phyloP scores from a whole-genome alignment of 768 basidiomycete species.

The Kwoniella sp. region DNA sequence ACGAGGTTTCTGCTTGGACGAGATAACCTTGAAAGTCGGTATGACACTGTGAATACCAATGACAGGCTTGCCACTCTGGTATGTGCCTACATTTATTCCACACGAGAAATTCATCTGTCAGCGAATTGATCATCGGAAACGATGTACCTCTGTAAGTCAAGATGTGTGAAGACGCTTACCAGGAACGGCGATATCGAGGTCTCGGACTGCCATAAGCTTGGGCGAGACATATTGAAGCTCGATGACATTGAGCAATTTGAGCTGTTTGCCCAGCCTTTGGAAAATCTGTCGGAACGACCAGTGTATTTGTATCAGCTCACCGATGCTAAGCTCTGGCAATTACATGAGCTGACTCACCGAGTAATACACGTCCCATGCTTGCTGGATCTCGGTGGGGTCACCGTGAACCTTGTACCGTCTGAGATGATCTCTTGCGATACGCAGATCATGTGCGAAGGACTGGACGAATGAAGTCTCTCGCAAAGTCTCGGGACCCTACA shows the following conservation, averaged over 20 bases:
- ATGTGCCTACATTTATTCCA: slow-evolving; percentile 71
- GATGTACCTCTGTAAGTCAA: no score
- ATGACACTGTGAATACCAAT: slow-evolving; percentile 82
- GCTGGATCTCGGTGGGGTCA: slow-evolving; percentile 86
- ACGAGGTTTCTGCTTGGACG: slow-evolving; percentile 94
- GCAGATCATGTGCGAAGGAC: slow-evolving; percentile 87
- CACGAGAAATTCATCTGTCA: no score
- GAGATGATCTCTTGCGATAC: slow-evolving; percentile 88
- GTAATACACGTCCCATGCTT: slow-evolving; percentile 99
- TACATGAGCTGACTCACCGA: slow-evolving; percentile 62
- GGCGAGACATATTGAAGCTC: slow-evolving; percentile 98
- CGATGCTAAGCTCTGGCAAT: background rate
- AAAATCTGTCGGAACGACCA: slow-evolving; percentile 67
- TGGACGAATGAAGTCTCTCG: slow-evolving; percentile 94
- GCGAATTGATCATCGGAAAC: no score
- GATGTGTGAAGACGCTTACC: slow-evolving; percentile 60
- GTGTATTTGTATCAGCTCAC: slow-evolving; percentile 1
- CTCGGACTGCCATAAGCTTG: slow-evolving; percentile 78
- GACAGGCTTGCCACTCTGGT: slow-evolving; percentile 81
- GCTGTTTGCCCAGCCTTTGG: slow-evolving; percentile 91
- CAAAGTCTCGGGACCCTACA: slow-evolving; percentile 88
- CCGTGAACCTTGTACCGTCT: slow-evolving; percentile 81
- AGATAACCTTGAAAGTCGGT: slow-evolving; percentile 87
- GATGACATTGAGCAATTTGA: slow-evolving; percentile 82
- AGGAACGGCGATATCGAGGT: slow-evolving; percentile 93